These are phyloP conservation scores for Podospora didyma DNA, from an alignment of 495 filamentous ascomycete species.

Conservation along the genomic window DNA sequence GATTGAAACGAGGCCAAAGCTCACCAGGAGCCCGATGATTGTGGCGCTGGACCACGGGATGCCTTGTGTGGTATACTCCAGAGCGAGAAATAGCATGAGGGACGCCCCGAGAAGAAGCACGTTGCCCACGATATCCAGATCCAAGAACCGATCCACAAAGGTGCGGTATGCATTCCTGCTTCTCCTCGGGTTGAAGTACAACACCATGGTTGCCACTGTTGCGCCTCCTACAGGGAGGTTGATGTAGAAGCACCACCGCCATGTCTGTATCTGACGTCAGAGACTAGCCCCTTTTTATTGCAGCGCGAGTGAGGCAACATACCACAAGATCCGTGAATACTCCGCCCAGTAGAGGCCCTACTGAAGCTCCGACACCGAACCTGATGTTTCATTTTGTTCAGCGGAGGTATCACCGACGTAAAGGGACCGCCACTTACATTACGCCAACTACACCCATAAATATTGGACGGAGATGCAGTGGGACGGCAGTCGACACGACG, in stretches of 20 bases:
- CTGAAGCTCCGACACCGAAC: constrained; percentile 41
- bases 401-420: constrained; percentile 38
- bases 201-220: constrained; percentile 37
- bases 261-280: constrained; percentile 22
- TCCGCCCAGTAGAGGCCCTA: constrained; percentile 45
- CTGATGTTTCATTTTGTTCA: constrained; percentile 13
- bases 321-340: constrained; percentile 47
- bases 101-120: constrained; percentile 19
- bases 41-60: constrained; percentile 35
- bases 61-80: constrained; percentile 41
- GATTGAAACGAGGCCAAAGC: constrained; percentile 35
- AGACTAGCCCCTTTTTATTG: neutral
- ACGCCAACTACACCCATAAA: constrained; percentile 34
- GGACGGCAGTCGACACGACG: constrained; percentile 49
- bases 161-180: constrained; percentile 19
- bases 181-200: constrained; percentile 29
- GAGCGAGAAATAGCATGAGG: constrained; percentile 37
- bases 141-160: constrained; percentile 27
- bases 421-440: constrained; percentile 15
- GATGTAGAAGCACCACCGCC: constrained; percentile 55
- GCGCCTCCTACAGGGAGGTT: constrained; percentile 45
- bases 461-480: constrained; percentile 38
- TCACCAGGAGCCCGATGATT: constrained; percentile 25
- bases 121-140: constrained; percentile 45
- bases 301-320: neutral